phyloP scores from a whole-genome alignment of 2,329 filamentous ascomycete genomes.

The Proliferodiscus dingleyae region DNA sequence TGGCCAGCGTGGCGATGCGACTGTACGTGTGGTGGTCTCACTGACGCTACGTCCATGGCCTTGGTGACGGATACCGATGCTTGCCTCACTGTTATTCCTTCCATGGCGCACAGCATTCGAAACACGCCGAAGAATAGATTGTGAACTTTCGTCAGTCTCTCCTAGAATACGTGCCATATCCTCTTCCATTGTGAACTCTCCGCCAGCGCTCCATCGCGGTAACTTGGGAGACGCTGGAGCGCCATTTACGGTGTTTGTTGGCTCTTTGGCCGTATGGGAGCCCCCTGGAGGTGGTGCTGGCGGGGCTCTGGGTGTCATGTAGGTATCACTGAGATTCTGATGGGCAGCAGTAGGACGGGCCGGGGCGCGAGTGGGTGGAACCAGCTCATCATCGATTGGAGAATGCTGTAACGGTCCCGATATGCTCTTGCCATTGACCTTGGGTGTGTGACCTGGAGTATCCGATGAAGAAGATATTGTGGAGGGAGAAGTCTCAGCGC shows the following conservation, averaged over 20 bases:
- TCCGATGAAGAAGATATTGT: conserved; percentile 30
- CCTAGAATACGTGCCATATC: conserved; percentile 85
- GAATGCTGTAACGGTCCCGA: conserved; percentile 26
- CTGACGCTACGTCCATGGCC: conserved; percentile 59
- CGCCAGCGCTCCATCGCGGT: conserved; percentile 71
- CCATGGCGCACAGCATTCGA: conserved; percentile 94
- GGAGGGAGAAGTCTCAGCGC: conserved; percentile 29
- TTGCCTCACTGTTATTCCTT: conserved; percentile 72
- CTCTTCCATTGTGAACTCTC: conserved; percentile 90
- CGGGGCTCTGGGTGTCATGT: conserved; percentile 33
- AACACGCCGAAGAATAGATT: conserved; percentile 79
- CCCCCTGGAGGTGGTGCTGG: conserved; percentile 25
- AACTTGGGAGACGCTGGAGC: conserved; percentile 56
- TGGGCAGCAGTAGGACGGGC: conserved; percentile 38
- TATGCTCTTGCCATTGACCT: conserved; percentile 30
- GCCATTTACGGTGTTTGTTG: conserved; percentile 38
- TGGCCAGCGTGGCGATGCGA: conserved; percentile 63
- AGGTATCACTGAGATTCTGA: conserved; percentile 33
- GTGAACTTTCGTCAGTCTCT: conserved; percentile 65
- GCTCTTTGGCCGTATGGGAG: conserved; percentile 39
- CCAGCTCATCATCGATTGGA: conserved; percentile 23
- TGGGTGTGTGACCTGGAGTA: conserved; percentile 26
- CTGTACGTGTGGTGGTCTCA: conserved; percentile 60
- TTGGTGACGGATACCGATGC: conserved; percentile 38
- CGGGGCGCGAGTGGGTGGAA: conserved; percentile 23